A percentile compares a stretch with the other conserved stretches of the same genome.
Conservation (phyloP, 306 rosid species). For the Dicorynia guianensis region DNA sequence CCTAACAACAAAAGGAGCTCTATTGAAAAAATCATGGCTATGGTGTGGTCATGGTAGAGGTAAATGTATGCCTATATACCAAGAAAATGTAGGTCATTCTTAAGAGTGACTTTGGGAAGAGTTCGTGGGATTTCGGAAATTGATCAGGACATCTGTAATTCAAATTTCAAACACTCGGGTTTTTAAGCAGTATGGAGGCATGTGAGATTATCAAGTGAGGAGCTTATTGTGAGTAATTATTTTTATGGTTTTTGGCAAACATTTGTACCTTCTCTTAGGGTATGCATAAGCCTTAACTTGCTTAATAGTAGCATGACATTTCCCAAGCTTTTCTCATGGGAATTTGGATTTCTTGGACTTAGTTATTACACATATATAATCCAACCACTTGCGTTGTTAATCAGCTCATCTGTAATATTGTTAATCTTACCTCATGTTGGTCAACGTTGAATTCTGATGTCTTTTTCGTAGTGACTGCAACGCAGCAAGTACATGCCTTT, state of each 20-base stretch:
- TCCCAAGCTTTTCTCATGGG: constrained; percentile 53
- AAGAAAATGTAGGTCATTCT: constrained; percentile 44
- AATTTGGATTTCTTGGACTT: constrained; percentile 47
- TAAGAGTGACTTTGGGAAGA: constrained; percentile 41
- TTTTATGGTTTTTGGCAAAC: constrained; percentile 42
- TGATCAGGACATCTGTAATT: constrained; percentile 41
- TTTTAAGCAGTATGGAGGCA: constrained; percentile 38
- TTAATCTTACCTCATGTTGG: constrained; percentile 15
- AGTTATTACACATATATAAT: constrained; percentile 46
- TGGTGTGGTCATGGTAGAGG: constrained; percentile 21
- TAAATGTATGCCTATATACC: constrained; percentile 12
- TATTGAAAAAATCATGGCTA: constrained; percentile 43
- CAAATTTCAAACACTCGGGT: constrained; percentile 34
- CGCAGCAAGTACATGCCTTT: background rate
- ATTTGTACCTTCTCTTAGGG: constrained; percentile 49
- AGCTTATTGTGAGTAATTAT: constrained; percentile 23
- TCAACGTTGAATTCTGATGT: background rate
- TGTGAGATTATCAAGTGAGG: constrained; percentile 46
- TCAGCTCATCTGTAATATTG: background rate
- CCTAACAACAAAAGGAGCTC: constrained; percentile 36
- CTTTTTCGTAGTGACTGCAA: background rate
- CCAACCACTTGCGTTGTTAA: constrained; percentile 36
- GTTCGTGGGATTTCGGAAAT: constrained; percentile 40
- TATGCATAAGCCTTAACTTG: constrained; percentile 42
- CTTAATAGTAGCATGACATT: constrained; percentile 46